Evolutionary conservation across 306 rosid species (phyloP).

Genomic region (Dryas octopetala): DNA sequence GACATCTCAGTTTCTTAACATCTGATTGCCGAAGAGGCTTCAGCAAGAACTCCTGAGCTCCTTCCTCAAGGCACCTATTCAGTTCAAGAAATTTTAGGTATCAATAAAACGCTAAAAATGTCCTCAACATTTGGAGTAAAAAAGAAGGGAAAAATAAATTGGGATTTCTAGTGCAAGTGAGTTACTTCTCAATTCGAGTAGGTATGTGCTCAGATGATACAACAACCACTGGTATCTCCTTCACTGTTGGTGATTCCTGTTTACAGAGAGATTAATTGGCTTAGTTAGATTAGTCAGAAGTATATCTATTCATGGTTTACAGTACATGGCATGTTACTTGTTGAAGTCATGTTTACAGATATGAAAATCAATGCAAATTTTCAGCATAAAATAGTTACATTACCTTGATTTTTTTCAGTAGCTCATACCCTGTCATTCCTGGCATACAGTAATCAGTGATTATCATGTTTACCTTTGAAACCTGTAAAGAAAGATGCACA

Average conservation of each 20-base stretch:
- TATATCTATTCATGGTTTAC: too few relatives aligned
- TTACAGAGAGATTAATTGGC: not conserved
- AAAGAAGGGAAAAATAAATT: not conserved
- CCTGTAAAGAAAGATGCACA: slow-evolving; percentile 9
- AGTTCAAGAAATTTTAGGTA: not conserved
- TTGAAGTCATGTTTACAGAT: not conserved
- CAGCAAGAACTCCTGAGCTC: slow-evolving; percentile 34
- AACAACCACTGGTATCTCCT: slow-evolving; percentile 29
- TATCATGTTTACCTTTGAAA: slow-evolving; percentile 23
- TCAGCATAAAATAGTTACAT: not conserved
- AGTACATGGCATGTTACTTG: too few relatives aligned
- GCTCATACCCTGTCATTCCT: slow-evolving; percentile 38
- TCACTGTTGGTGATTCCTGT: slow-evolving; percentile 36
- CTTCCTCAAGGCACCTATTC: slow-evolving; percentile 37
- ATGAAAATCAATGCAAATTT: not conserved
- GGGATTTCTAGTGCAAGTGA: not conserved
- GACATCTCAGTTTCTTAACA: slow-evolving; percentile 18
- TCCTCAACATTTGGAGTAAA: too few relatives aligned
- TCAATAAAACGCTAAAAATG: not conserved
- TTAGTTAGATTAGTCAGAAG: not conserved
- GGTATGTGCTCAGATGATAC: slow-evolving; percentile 33
- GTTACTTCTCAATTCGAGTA: slow-evolving; percentile 30
- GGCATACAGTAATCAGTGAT: slow-evolving; percentile 40
- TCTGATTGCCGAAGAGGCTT: slow-evolving; percentile 36
- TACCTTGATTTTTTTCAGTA: slow-evolving; percentile 34